These are phyloP conservation scores for Eruca vesicaria DNA, from an alignment of 441 rosid species.

Conservation along the genomic window DNA sequence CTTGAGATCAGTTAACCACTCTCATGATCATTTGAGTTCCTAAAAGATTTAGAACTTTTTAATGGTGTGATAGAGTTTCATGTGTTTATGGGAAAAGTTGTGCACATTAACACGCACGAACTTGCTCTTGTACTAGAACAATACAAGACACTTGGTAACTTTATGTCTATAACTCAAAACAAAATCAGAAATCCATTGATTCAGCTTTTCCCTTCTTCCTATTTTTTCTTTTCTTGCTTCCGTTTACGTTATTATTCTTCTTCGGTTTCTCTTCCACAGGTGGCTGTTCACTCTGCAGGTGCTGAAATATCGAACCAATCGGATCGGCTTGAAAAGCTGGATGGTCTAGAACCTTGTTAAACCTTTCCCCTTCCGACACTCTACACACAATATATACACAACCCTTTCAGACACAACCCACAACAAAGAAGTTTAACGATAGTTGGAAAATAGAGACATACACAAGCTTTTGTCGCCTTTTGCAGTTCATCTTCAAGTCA, in stretches of 20 bases:
- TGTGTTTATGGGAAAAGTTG: conserved; percentile 9
- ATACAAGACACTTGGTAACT: background rate
- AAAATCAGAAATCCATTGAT: conserved; percentile 50
- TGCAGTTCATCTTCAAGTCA: conserved; percentile 66
- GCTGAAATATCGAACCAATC: conserved; percentile 67
- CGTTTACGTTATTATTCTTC: conserved; percentile 45
- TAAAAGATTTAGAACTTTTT: no score
- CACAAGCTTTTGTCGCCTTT: conserved; percentile 64
- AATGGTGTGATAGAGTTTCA: background rate
- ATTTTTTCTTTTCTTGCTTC: conserved; percentile 51
- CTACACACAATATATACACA: conserved; percentile 36
- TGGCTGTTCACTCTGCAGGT: conserved; percentile 64
- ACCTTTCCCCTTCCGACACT: conserved; percentile 62
- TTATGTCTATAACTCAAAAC: background rate
- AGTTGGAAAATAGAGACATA: conserved; percentile 4
- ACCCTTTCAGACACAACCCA: background rate
- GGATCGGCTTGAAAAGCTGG: conserved; percentile 76
- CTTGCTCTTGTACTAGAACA: background rate
- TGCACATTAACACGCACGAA: background rate
- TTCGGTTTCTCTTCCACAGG: conserved; percentile 50
- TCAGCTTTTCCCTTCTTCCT: conserved; percentile 38
- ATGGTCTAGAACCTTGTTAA: conserved; percentile 60
- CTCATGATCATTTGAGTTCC: no score
- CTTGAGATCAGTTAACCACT: no score
- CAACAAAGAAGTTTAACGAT: background rate